Evolutionary conservation across 495 filamentous ascomycete species (phyloP).

Genomic region (Xylaria venustula): DNA sequence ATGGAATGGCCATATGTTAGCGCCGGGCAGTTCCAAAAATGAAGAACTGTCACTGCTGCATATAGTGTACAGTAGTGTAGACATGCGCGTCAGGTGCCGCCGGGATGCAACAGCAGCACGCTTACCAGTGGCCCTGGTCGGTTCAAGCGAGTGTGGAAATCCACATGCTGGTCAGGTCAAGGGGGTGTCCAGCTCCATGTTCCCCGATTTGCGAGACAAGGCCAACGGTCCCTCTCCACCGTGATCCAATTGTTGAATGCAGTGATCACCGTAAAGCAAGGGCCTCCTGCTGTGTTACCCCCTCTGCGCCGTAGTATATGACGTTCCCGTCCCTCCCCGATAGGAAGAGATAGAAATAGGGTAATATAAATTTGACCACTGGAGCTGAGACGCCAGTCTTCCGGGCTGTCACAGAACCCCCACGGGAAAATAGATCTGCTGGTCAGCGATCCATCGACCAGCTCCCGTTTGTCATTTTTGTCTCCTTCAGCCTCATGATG

Average conservation of each 20-base stretch:
- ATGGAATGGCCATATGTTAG: no score
- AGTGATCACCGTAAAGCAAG: not conserved
- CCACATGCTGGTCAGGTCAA: not conserved
- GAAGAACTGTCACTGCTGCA: no score
- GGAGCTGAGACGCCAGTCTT: not conserved
- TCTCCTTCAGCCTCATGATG: slow-evolving; percentile 9
- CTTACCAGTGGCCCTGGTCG: not conserved
- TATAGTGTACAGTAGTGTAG: not conserved
- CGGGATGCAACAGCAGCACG: not conserved
- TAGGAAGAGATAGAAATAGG: not conserved
- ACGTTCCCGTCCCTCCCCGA: not conserved
- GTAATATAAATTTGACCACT: not conserved
- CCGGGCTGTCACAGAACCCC: not conserved
- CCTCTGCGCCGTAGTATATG: not conserved
- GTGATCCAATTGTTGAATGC: not conserved
- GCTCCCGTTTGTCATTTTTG: not conserved
- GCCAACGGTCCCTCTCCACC: not conserved
- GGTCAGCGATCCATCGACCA: slow-evolving; percentile 3
- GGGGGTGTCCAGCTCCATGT: not conserved
- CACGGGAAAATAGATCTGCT: not conserved
- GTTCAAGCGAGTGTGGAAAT: slow-evolving; percentile 1
- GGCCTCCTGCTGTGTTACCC: not conserved
- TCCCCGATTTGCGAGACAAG: not conserved
- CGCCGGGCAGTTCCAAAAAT: no score
- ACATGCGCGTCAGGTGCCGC: not conserved